phyloP scores from a whole-genome alignment of 2,329 filamentous ascomycete species.

The Alternaria panax region DNA sequence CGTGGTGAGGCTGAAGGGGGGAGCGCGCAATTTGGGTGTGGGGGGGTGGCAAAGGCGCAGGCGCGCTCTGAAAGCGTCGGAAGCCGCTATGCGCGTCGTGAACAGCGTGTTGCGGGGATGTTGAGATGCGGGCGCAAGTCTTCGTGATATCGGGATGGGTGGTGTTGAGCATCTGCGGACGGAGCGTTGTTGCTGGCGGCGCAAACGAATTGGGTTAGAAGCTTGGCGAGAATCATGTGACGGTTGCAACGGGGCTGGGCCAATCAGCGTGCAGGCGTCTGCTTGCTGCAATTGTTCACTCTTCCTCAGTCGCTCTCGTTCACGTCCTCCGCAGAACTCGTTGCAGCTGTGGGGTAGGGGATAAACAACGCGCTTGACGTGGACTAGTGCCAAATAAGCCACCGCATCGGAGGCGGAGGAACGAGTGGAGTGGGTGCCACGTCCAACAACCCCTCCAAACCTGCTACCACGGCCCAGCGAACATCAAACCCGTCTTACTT shows the following conservation, averaged over 20 bases:
- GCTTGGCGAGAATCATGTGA: constrained; percentile 32
- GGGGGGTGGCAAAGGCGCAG: constrained; percentile 32
- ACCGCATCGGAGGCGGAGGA: constrained; percentile 31
- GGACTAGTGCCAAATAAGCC: constrained; percentile 32
- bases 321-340: constrained; percentile 13
- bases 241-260: background rate
- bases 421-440: constrained; percentile 32
- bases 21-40: constrained; percentile 39
- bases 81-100: constrained; percentile 43
- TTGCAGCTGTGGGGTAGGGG: constrained; percentile 11
- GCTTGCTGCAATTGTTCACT: constrained; percentile 3
- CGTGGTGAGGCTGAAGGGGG: constrained; percentile 33
- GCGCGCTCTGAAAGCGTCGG: constrained; percentile 34
- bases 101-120: constrained; percentile 46
- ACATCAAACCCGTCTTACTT: constrained; percentile 17
- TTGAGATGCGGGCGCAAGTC: constrained; percentile 46
- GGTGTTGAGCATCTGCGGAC: constrained; percentile 32
- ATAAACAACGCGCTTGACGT: constrained; percentile 29
- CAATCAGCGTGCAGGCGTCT: constrained; percentile 11
- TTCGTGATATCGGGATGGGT: constrained; percentile 42
- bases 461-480: constrained; percentile 22
- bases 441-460: constrained; percentile 29
- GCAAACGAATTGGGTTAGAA: constrained; percentile 15
- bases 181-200: constrained; percentile 18
- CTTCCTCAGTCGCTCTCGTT: background rate